These are phyloP conservation scores for Trypanosoma grayi DNA, from an alignment of 208 protist species.

Conservation along the genomic window DNA sequence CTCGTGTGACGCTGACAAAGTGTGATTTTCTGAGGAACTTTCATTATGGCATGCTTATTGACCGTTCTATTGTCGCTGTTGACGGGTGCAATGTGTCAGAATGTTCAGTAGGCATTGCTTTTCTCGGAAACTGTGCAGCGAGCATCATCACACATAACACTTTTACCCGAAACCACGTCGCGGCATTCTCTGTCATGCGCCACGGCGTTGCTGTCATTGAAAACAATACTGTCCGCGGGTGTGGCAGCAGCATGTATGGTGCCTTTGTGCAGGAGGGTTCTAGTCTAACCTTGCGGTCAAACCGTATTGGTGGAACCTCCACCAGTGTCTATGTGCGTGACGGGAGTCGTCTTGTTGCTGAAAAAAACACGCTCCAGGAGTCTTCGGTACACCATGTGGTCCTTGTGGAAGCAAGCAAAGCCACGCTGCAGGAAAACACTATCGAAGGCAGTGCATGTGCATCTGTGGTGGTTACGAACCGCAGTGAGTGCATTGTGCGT, in stretches of 20 bases:
- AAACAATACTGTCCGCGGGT: constrained; percentile 14
- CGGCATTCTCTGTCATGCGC: constrained; percentile 21
- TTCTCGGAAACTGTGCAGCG: constrained; percentile 25
- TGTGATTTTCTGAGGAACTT: constrained; percentile 21
- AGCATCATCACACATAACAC: constrained; percentile 20
- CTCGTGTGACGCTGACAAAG: constrained; percentile 6
- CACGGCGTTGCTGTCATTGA: constrained; percentile 13
- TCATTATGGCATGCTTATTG: constrained; percentile 27
- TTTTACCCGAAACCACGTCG: constrained; percentile 10
- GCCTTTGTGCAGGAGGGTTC: constrained; percentile 24
- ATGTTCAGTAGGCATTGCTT: constrained; percentile 20
- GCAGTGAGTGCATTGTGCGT: constrained; percentile 19
- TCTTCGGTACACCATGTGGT: constrained; percentile 26
- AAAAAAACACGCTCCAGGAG: constrained; percentile 22
- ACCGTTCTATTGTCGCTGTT: constrained; percentile 3
- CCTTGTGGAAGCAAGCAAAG: constrained; percentile 18
- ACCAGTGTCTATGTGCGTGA: constrained; percentile 23
- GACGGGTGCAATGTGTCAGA: constrained; percentile 17
- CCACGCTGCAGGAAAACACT: constrained; percentile 18
- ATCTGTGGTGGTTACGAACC: constrained; percentile 19
- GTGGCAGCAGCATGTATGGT: constrained; percentile 23
- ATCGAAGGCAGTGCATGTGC: constrained; percentile 22
- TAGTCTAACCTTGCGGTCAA: constrained; percentile 7
- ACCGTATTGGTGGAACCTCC: constrained; percentile 1
- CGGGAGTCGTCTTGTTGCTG: constrained; percentile 15